Conservation (phyloP, 306 rosid genomes). For the Trifolium repens region DNA sequence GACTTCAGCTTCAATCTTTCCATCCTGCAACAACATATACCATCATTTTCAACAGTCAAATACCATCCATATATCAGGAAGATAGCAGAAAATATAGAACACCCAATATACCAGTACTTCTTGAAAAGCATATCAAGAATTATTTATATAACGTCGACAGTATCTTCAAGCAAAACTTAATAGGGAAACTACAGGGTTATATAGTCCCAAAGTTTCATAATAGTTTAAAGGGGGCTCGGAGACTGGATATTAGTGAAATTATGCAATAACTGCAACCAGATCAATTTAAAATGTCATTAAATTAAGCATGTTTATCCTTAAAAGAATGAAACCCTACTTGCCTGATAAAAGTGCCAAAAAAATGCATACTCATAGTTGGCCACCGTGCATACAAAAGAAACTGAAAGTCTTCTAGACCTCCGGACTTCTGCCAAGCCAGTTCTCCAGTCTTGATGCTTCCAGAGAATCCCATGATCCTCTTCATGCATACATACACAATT, state of each 20-base stretch:
- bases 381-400: constrained; percentile 86
- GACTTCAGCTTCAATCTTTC: constrained; percentile 93
- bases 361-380: constrained; percentile 94
- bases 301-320: constrained; percentile 15
- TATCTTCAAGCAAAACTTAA: constrained; percentile 7
- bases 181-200: neutral
- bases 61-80: constrained; percentile 9
- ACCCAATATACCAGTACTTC: too few species aligned
- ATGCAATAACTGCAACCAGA: constrained; percentile 9
- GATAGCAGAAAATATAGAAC: too few species aligned
- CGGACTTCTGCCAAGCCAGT: constrained; percentile 96
- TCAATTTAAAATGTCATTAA: constrained; percentile 16
- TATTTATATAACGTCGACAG: too few species aligned
- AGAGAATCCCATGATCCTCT: constrained; percentile 90
- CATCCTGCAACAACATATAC: constrained; percentile 68
- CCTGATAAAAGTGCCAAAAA: constrained; percentile 97
- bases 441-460: constrained; percentile 99
- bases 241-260: constrained; percentile 20
- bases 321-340: constrained; percentile 49
- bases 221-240: constrained; percentile 11
- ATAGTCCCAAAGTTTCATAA: constrained; percentile 11
- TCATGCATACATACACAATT: too few species aligned
- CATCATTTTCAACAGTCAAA: constrained; percentile 36
- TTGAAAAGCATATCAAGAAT: too few species aligned
- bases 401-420: constrained; percentile 86